phyloP scores from a whole-genome alignment of 495 filamentous ascomycete genomes.

The Aspergillus conjunctus region DNA sequence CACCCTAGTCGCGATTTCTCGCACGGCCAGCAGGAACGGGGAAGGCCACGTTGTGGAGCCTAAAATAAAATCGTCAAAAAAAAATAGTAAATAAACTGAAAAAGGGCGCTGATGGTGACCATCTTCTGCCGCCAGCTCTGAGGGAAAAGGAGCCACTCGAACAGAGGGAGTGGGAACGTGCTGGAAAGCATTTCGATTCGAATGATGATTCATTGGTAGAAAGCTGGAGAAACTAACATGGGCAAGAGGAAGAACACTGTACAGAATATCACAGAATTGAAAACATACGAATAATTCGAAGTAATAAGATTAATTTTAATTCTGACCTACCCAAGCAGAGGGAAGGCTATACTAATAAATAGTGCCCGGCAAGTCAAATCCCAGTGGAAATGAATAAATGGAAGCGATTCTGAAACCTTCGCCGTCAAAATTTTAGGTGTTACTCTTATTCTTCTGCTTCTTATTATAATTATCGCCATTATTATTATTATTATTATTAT shows the following conservation, averaged over 20 bases:
- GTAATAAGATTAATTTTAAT: constrained; percentile 16
- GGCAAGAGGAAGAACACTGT: background rate
- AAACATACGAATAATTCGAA: constrained; percentile 1
- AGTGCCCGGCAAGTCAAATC: constrained; percentile 10
- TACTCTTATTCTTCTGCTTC: constrained; percentile 1
- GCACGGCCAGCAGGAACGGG: constrained; percentile 36
- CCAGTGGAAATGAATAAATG: constrained; percentile 27
- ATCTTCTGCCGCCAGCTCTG: constrained; percentile 42
- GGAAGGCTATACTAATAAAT: constrained; percentile 13
- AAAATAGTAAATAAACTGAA: background rate
- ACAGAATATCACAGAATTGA: background rate
- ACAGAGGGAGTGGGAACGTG: constrained; percentile 23
- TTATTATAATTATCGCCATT: constrained; percentile 2
- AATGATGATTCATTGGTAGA: background rate
- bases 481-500: constrained; percentile 35
- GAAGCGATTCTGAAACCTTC: constrained; percentile 13
- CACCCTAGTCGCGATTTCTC: constrained; percentile 26
- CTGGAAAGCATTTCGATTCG: constrained; percentile 9
- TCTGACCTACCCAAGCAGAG: background rate
- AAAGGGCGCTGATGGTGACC: constrained; percentile 34
- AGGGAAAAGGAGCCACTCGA: constrained; percentile 23
- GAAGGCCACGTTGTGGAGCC: constrained; percentile 44
- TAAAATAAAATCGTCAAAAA: background rate
- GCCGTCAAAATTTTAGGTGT: background rate
- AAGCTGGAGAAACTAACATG: background rate